Base-by-base conservation (phyloP, 2,329 filamentous ascomycete species). In the Fusarium nematophilum region DNA sequence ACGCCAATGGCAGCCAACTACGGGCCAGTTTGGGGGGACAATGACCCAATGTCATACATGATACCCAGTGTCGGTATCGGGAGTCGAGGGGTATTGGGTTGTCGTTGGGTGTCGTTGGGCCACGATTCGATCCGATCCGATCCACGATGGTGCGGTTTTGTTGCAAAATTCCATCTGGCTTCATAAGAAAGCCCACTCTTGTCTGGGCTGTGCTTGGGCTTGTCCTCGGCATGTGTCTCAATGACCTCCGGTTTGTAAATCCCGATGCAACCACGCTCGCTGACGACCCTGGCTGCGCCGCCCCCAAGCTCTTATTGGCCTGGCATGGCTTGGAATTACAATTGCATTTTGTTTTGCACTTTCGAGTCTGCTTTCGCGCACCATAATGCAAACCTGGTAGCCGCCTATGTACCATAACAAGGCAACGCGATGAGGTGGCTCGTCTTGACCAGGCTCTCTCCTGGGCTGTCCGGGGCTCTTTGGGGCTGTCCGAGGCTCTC, bases 61-160 rank as follows among this genome's bases (percentile, higher is more conserved):
- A 39, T 39, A 43, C 38, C 55, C 42, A 50, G 56, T 44, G 55
- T 40, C 31, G 59, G 59, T 49, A 60, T 63, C 59, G 60, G 62
- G 56, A 62, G 46, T 29, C 46, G 42, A 37, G 38, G 49, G 45
- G 40, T 55, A 57, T 60, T 59, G 59, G 59, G 59, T n/a, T 47
- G 31, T 26, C 38, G 59, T 63, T 63, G 59, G 59, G 59, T 63
- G 50, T 29, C 59, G 50, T 64, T 63, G 56, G 59, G 59, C 59
- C 44, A 57, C 50, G 42, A 49, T 27, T 31, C 23, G 21, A 44
- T 44, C 57, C 23, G 21, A 44, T 44, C 57, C 25, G 36, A 27
- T 51, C 23, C 49, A 27, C 14, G 30, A 29, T 26, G 36, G 21
- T 26, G 26, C 13, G n/a, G 17, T 53, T 55, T 59, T 61, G 59